phyloP scores from a whole-genome alignment of 73 alveolate genomes.

The Breviolum minutum region DNA sequence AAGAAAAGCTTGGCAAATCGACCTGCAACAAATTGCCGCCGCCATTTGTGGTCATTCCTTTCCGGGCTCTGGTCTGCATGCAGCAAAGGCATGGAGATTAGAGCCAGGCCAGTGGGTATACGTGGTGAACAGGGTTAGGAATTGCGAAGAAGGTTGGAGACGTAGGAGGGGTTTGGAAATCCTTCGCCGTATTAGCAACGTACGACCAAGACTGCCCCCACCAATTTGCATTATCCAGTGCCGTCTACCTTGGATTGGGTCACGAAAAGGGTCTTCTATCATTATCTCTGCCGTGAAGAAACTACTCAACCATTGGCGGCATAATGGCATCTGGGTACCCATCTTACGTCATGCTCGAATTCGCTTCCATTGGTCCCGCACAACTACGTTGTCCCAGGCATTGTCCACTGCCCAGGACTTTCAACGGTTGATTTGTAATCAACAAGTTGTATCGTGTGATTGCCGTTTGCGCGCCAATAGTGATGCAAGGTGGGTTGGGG shows the following conservation, averaged over 20 bases:
- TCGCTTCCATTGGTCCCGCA: constrained; percentile 29
- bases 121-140: not conserved
- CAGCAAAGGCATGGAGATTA: not conserved
- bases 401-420: not conserved
- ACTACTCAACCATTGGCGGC: constrained; percentile 25
- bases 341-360: constrained; percentile 15
- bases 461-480: not conserved
- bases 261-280: not conserved
- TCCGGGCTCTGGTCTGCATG: not conserved
- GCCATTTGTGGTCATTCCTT: not conserved
- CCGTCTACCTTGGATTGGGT: constrained; percentile 20
- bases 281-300: not conserved
- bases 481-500: constrained; percentile 29
- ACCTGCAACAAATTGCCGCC: constrained; percentile 17
- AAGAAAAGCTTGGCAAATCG: not conserved
- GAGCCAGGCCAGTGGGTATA: constrained; percentile 21
- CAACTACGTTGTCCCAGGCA: constrained; percentile 25
- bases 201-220: not conserved
- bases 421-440: not conserved
- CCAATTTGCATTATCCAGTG: constrained; percentile 9
- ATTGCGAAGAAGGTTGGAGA: constrained; percentile 48
- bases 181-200: constrained; percentile 1
- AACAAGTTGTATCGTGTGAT: not conserved
- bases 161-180: not conserved
- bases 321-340: constrained; percentile 20